These are phyloP conservation scores for Borovskyia barvae DNA, from an alignment of 208 protist genomes.

Conservation along the genomic window DNA sequence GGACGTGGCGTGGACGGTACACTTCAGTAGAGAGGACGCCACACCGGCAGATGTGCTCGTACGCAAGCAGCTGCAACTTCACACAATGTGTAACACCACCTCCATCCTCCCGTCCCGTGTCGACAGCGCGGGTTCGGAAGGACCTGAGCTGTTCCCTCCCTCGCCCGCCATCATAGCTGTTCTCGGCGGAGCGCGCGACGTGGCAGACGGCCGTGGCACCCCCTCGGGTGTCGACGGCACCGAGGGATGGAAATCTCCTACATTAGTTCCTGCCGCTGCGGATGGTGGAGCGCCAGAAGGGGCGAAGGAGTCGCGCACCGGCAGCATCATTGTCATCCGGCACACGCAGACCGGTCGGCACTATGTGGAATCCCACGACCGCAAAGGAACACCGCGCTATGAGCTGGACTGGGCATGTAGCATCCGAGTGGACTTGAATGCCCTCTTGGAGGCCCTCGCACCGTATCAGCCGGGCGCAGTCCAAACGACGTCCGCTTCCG, in stretches of 20 bases:
- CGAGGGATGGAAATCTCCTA: background rate
- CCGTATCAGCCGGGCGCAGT: constrained; percentile 1
- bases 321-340: constrained; percentile 38
- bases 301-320: background rate
- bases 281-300: background rate
- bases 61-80: constrained; percentile 15
- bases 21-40: constrained; percentile 30
- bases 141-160: background rate
- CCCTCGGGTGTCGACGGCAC: background rate
- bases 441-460: constrained; percentile 13
- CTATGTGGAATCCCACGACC: constrained; percentile 42
- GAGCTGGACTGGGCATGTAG: constrained; percentile 57
- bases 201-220: background rate
- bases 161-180: constrained; percentile 3
- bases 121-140: background rate
- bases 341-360: constrained; percentile 59
- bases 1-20: constrained; percentile 57
- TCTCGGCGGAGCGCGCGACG: background rate
- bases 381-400: constrained; percentile 35
- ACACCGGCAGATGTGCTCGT: constrained; percentile 13
- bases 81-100: constrained; percentile 11
- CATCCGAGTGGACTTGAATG: constrained; percentile 39
- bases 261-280: background rate
- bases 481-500: background rate
- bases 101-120: background rate